phyloP scores from a whole-genome alignment of 768 basidiomycete genomes.

The Tulasnella sp. region DNA sequence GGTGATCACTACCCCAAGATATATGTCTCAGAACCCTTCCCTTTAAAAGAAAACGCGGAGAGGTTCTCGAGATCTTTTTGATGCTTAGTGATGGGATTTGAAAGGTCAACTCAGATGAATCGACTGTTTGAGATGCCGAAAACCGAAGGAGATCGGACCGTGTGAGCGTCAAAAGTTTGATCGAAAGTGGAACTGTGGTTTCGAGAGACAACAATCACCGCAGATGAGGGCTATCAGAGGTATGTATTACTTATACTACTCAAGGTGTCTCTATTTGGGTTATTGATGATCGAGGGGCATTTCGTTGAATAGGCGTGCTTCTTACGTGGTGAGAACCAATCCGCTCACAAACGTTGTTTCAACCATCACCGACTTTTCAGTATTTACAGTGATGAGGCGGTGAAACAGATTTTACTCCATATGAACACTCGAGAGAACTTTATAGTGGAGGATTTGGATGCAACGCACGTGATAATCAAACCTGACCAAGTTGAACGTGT shows the following conservation, averaged over 20 bases:
- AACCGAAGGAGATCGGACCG: no score
- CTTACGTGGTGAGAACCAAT: not conserved
- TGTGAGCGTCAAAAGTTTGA: no score
- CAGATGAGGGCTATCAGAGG: slow-evolving; percentile 14
- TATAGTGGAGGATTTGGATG: slow-evolving; percentile 79
- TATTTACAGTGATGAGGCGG: slow-evolving; percentile 61
- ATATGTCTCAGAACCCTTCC: no score
- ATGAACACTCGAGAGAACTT: slow-evolving; percentile 39
- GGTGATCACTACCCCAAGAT: no score
- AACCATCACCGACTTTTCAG: not conserved
- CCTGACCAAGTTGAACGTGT: slow-evolving; percentile 70
- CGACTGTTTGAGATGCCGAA: no score
- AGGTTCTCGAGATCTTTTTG: no score
- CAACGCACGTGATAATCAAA: slow-evolving; percentile 70
- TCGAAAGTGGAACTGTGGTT: no score
- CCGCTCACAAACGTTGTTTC: not conserved
- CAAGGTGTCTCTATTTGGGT: not conserved
- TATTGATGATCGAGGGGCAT: not conserved
- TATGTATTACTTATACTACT: not conserved
- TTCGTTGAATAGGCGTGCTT: not conserved
- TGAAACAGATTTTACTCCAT: slow-evolving; percentile 72
- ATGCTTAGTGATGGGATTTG: no score
- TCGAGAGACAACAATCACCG: not conserved
- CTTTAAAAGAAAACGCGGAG: no score
- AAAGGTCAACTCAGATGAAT: no score